Evolutionary conservation across 768 basidiomycete species (phyloP).

Genomic region (Phylloporus rhodoxanthus): DNA sequence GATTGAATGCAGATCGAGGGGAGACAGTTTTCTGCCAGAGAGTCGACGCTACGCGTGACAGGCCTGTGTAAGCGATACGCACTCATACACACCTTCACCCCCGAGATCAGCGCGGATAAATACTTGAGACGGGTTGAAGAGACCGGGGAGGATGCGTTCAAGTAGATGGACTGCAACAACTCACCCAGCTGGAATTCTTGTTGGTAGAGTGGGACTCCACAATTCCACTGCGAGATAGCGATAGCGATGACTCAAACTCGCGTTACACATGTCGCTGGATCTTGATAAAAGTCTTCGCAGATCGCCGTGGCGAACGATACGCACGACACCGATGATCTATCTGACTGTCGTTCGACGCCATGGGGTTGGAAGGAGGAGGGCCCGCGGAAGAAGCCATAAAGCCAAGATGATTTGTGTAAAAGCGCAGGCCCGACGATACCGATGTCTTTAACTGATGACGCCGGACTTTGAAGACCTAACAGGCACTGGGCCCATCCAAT

Average conservation of each 20-base stretch:
- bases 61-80: slow-evolving; percentile 64
- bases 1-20: background rate
- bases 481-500: no score
- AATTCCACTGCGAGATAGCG: background rate
- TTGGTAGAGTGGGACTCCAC: slow-evolving; percentile 30
- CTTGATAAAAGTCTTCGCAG: slow-evolving; percentile 63
- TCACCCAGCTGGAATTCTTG: slow-evolving; percentile 56
- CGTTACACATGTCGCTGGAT: slow-evolving; percentile 55
- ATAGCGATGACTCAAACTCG: slow-evolving; percentile 34
- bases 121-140: slow-evolving; percentile 37
- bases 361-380: slow-evolving; percentile 1
- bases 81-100: slow-evolving; percentile 60
- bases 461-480: background rate
- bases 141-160: slow-evolving; percentile 45
- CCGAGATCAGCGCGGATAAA: slow-evolving; percentile 60
- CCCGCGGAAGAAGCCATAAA: background rate
- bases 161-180: slow-evolving; percentile 48
- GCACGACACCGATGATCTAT: slow-evolving; percentile 53
- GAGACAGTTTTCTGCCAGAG: no score
- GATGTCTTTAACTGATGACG: background rate
- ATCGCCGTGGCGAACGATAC: slow-evolving; percentile 56
- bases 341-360: slow-evolving; percentile 22
- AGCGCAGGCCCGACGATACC: background rate
- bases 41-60: slow-evolving; percentile 38
- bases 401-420: background rate